Base-by-base conservation (phyloP, 352 stramenopile species). In the Globisporangium paroecandrum region DNA sequence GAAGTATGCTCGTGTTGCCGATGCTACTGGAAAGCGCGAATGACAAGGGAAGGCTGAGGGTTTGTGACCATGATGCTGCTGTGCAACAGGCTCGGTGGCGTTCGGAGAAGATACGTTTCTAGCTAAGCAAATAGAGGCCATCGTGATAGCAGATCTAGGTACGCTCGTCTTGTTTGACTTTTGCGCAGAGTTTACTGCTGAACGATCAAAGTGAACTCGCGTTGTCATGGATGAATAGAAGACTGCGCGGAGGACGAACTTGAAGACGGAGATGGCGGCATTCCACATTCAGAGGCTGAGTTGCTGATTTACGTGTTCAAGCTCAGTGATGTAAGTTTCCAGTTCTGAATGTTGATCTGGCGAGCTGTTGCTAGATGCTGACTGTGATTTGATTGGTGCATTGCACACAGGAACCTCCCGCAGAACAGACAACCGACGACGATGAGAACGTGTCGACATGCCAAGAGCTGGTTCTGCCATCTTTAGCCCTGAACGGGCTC, bases 401-500 rank as follows among this genome's bases (percentile, higher is more conserved):
- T 79, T 56, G 4, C 3, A 32, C 60, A 7, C 69, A 94, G 81
- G 86, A 96, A 69, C 68, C 72, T 7, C 72, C 74, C 7, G 78
- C 76, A 10, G 86, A 96, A 69, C 86, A 94, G 69, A 91, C 83
- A 0, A 74, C 81, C 20, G 85, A 93, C 5, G 85, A 93, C 27
- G 86, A 96, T 55, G 90, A 96, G 47, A 90, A 81, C 59, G 79
- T 91, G 18, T 77, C 87, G 60, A 94, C 85, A 12, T 96, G 85
- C 58, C 82, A 96, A 64, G 90, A 90, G 61, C 78, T 89, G 3
- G 41, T 78, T 59, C 73, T 97, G 6, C 91, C 91, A 27, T 80
- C 91, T 41, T 41, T 58, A 8, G 81, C 66, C 55, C 77, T 97
- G 9, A 74, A 94, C 53, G 81, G 82, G 2, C 73, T 96, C 13